Percentiles rank a stretch among this genome's conserved stretches.
These are phyloP conservation scores for Diversispora eburnea DNA, from an alignment of 192 early-diverging fungal genomes.

Conservation along the genomic window DNA sequence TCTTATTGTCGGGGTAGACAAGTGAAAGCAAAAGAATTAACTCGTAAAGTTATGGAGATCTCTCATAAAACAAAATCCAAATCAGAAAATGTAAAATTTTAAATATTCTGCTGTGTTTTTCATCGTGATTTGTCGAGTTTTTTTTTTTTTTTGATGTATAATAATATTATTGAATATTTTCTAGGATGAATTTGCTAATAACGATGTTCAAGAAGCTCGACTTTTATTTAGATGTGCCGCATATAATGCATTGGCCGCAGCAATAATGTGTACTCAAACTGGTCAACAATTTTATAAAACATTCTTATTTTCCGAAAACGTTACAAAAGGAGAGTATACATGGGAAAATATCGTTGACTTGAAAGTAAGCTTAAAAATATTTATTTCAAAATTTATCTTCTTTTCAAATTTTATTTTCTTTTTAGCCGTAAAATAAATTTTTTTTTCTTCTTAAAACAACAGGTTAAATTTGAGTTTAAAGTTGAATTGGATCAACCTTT, in stretches of 20 bases:
- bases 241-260: conserved; percentile 53
- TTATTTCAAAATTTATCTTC: neutral
- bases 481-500: neutral
- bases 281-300: conserved; percentile 50
- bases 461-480: neutral
- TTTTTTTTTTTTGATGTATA: neutral
- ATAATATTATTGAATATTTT: neutral
- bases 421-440: neutral
- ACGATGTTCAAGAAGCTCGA: conserved; percentile 17
- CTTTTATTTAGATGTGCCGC: conserved; percentile 51
- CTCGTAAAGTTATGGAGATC: conserved; percentile 40
- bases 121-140: neutral
- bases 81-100: conserved; percentile 28
- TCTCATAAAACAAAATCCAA: conserved; percentile 42
- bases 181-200: conserved; percentile 29
- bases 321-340: conserved; percentile 43
- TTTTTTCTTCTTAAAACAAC: neutral
- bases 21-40: conserved; percentile 41
- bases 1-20: conserved; percentile 33
- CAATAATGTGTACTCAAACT: conserved; percentile 56
- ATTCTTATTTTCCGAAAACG: conserved; percentile 61
- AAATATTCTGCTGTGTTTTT: neutral
- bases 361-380: conserved; percentile 14
- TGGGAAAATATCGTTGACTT: conserved; percentile 65
- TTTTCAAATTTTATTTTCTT: neutral